Base-by-base conservation (phyloP, 1,284 basidiomycete species). In the Papiliotrema laurentii region DNA sequence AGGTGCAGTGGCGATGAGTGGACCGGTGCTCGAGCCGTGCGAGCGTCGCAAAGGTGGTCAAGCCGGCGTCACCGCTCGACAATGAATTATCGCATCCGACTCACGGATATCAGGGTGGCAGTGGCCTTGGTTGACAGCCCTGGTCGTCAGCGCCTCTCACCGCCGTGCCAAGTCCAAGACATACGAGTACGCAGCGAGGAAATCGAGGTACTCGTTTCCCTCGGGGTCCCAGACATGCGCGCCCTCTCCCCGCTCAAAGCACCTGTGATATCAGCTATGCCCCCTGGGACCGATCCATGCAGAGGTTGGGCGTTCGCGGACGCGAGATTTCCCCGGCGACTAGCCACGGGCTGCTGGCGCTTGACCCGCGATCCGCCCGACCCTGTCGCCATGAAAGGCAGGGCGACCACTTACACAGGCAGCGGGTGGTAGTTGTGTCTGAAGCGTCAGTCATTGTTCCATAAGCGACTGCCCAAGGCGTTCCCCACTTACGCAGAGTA, bases 191-290 rank as follows among this genome's bases (percentile, higher is more conserved):
- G 96, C 94, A 41, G 90, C 89, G 31, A 98, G 80, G 89, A 97
- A 97, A 68, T 93, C 89, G 55, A 92, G 89, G 73, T 91, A 93
- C 69, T 90, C 87, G 45, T 81, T 83, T 55, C 90, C 91, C 78
- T 97, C 92, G 13, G 89, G 90, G 72, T 97, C 92, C 89, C 91
- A 96, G 65, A 96, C 91, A 71, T 85, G 88, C 19, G 89, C 89
- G 45, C 94, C 94, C 58, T 82, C 80, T 21, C 86, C 94, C 47
- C 83, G 82, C 63, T 96, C 90, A 63, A 98, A 94, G 49, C 97
- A 93, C 55, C 72, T 72, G 40, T n/a, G 42, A 28, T 11, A 33
- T 43, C 41, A 43, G 43, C 31, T 11, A 9, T 11, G 33, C 19
- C 24, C 43, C n/a, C 10, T 24, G 19, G n/a, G n/a, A n/a, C n/a